Evolutionary conservation across 2,329 filamentous ascomycete species (phyloP), one percentile per base, ranked within the genome.

Genomic region (Aspergillus luchuensis): DNA sequence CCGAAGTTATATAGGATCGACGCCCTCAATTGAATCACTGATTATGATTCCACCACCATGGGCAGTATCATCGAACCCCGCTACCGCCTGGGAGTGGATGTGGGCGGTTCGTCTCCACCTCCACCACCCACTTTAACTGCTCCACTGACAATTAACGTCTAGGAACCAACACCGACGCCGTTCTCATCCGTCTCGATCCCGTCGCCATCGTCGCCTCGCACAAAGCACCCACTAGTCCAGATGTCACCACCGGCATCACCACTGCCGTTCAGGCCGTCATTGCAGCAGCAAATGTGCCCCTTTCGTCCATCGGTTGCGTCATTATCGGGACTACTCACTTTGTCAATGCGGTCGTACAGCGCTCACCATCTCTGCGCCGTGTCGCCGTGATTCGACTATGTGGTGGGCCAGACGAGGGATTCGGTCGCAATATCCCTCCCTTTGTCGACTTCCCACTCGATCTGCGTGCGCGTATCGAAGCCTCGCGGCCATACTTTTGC

Each of bases 321-420:
- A 83, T 80, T 3, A 77, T 84, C 53, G 82, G 82, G 13, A 84
- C 82, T 3, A 85, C 83, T 0, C 79, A 82, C 68, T 83, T 84
- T 60, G 77, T 83, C 51, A 84, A 84, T 57, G 81, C 81, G 6
- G 78, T 84, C 13, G 73, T 83, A 1, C 59, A 61, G 23, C 56
- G 59, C 2, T 56, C 59, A 2, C 21, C 59, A 2, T 38, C 56
- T 1, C 25, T 61, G 2, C 51, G 43, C 8, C 56, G 21, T 4
- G 59, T 61, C 1, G 45, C 56, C 0, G 51, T 59, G 0, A 41
- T 61, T 1, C 13, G 59, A 15, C 51, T 61, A 1, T 61, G 59
- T 13, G 59, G 59, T 0, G 59, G 59, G 4, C 52, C 47, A 1
- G 28, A 58, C 0, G 55, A 61, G 3, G 59, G 59, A 4, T 61